Percentiles rank a stretch among this genome's conserved stretches.
phyloP scores from a whole-genome alignment of 441 rosid genomes.

The Gossypium schwendimanii region DNA sequence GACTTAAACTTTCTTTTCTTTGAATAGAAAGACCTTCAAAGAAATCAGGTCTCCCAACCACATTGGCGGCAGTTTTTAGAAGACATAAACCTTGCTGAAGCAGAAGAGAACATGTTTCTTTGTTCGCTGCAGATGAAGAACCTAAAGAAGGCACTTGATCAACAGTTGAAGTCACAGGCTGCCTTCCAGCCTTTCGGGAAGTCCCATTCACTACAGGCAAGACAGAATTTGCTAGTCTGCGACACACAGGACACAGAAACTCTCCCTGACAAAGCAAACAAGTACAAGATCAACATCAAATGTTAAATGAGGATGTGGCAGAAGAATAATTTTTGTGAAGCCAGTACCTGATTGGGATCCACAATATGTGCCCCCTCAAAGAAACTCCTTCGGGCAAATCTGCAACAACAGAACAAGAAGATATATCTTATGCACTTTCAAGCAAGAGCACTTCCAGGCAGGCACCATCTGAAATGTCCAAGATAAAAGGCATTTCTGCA shows the following conservation, averaged over 20 bases:
- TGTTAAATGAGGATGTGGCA: background rate
- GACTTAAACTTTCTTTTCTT: conserved; percentile 35
- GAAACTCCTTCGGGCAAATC: conserved; percentile 56
- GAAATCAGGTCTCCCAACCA: conserved; percentile 45
- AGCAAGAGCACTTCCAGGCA: background rate
- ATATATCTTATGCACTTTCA: conserved; percentile 7
- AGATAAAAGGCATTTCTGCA: background rate
- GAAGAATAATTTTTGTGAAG: background rate
- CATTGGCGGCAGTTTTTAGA: conserved; percentile 50
- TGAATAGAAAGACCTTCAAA: conserved; percentile 40
- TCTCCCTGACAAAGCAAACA: conserved; percentile 65
- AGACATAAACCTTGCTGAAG: conserved; percentile 62
- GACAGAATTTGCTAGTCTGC: conserved; percentile 77
- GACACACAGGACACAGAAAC: conserved; percentile 97
- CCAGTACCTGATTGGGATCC: conserved; percentile 71
- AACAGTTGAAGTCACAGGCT: conserved; percentile 32
- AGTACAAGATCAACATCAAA: conserved; percentile 11
- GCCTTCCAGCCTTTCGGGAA: conserved; percentile 44
- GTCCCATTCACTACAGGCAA: conserved; percentile 62
- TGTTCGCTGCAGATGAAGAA: conserved; percentile 24
- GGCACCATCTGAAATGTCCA: background rate
- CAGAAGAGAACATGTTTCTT: conserved; percentile 31
- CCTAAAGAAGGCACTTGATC: conserved; percentile 18
- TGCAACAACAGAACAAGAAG: conserved; percentile 17
- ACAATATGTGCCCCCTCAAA: conserved; percentile 92